Conservation (phyloP, 2,329 filamentous ascomycete species). For the Fusarium buxicola region DNA sequence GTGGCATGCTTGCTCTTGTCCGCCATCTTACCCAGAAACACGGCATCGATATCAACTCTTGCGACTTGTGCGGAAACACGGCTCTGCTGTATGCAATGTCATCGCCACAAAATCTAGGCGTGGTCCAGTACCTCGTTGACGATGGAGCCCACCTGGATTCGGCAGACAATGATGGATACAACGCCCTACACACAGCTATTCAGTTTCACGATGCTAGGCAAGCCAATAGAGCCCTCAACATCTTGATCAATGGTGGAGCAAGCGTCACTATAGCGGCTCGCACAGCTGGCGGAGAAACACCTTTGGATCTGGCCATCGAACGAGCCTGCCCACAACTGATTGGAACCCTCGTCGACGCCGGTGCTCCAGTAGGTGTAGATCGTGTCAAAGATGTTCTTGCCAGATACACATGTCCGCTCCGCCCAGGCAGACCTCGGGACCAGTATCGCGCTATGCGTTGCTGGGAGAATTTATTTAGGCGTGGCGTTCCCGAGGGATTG, state of each 20-base stretch:
- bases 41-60: not conserved
- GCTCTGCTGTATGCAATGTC: not conserved
- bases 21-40: not conserved
- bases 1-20: not conserved
- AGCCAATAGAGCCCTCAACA: not conserved
- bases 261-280: not conserved
- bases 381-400: not conserved
- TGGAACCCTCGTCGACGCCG: not conserved
- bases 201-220: not conserved
- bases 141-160: not conserved
- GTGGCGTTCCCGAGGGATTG: not conserved
- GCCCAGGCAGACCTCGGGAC: too few species aligned
- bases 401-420: not conserved
- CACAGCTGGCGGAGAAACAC: not conserved
- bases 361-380: not conserved
- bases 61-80: not conserved
- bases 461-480: not conserved
- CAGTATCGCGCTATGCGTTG: not conserved
- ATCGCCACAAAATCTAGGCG: not conserved
- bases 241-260: not conserved
- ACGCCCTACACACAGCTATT: not conserved
- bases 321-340: not conserved
- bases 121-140: not conserved
- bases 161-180: not conserved
- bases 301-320: not conserved